Conservation (phyloP, 805 yeast species). For the Metschnikowia chrysomelidarum region DNA sequence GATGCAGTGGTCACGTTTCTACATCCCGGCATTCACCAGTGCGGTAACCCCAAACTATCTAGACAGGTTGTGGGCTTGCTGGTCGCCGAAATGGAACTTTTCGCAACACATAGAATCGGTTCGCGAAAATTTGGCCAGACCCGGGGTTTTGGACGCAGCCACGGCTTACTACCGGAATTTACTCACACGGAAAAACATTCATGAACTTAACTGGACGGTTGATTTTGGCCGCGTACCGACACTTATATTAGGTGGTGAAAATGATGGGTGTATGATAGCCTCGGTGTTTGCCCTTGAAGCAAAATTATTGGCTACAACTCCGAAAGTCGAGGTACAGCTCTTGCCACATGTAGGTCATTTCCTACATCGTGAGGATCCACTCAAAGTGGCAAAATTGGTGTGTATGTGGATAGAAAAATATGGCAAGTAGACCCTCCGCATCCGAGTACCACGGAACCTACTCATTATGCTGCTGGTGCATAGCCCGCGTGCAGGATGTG, state of each 20-base stretch:
- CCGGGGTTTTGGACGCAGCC: conserved; percentile 30
- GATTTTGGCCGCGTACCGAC: conserved; percentile 38
- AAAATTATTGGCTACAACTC: conserved; percentile 17
- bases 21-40: conserved; percentile 16
- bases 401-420: conserved; percentile 29
- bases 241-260: conserved; percentile 34
- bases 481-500: no score
- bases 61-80: conserved; percentile 32
- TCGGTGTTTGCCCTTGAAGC: conserved; percentile 27
- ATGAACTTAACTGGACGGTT: conserved; percentile 23
- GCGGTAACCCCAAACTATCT: conserved; percentile 27
- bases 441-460: no score
- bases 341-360: conserved; percentile 36
- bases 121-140: conserved; percentile 25
- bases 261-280: conserved; percentile 40
- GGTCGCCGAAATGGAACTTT: conserved; percentile 42
- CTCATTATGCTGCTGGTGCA: no score
- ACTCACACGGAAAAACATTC: conserved; percentile 17
- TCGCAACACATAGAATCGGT: conserved; percentile 27
- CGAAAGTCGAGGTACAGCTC: conserved; percentile 26
- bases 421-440: no score
- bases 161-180: conserved; percentile 40
- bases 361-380: conserved; percentile 39
- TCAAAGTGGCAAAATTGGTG: conserved; percentile 23
- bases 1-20: conserved; percentile 32